Evolutionary conservation across 129 eudicot species (phyloP), one percentile per base, ranked within the genome.

Genomic region (Artemisia annua): DNA sequence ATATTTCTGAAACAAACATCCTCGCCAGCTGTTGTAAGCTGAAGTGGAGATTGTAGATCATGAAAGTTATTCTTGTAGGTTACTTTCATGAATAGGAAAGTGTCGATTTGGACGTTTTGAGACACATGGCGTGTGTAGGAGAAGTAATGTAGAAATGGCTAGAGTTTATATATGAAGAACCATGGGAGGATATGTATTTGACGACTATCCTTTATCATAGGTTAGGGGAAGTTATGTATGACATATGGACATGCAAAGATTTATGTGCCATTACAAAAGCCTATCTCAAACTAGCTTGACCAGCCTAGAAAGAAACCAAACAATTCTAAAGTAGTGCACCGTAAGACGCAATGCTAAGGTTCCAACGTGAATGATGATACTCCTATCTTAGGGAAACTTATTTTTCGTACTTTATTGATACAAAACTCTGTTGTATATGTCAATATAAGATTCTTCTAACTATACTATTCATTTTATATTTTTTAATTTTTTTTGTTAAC

Each of bases 41-140:
- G 56, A 59, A 7, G 24, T 5, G 44, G 76, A 48, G 67, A 53
- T 75, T 67, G 35, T 75, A 19, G 71, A 71, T 63, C 66, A 77
- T 39, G 71, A 26, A 26, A 26, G 30, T 26, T 26, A 26, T 26
- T 26, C 49, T 19, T 57, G 59, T 28, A n/a, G 17, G 1, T 11
- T 13, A 13, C 55, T 1, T 51, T 9, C 6, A 14, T 51, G 55
- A 51, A 51, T 13, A 51, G 4, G 17, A 51, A 4, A 32, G 7
- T 32, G 43, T 32, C 7, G 7, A 32, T 32, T 32, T 24, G 1
- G 26, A 24, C 26, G 2, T 24, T 24, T 24, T 24, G 2, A 48
- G 26, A 24, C 1, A 60, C 16, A 0, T 32, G 43, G 43, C 7
- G 7, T 4, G 43, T 32, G 43, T 32, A 32, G 7, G 4, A 28